These are phyloP conservation scores for Metschnikowia drakensbergensis DNA, from an alignment of 805 yeast genomes.

Conservation along the genomic window DNA sequence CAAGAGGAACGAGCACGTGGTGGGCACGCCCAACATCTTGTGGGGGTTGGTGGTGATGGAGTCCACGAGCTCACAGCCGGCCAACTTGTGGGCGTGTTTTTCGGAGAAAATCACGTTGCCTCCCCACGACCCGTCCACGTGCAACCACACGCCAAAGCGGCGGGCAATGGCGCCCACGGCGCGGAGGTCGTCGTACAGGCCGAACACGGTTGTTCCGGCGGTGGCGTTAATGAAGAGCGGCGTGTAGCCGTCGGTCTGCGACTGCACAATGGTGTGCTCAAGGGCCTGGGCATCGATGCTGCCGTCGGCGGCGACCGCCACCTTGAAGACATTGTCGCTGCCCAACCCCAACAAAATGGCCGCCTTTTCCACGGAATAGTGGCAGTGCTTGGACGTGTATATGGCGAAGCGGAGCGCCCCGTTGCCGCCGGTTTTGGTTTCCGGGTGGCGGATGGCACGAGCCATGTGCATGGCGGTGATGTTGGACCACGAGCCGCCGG, in stretches of 20 bases:
- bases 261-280: conserved; percentile 39
- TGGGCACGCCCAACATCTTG: conserved; percentile 85
- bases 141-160: conserved; percentile 64
- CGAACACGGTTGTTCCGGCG: conserved; percentile 87
- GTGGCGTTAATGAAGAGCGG: conserved; percentile 79
- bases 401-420: conserved; percentile 54
- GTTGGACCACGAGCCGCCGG: conserved; percentile 88
- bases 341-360: conserved; percentile 78
- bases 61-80: conserved; percentile 65
- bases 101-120: conserved; percentile 73
- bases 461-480: conserved; percentile 78
- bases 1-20: conserved; percentile 67
- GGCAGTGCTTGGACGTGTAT: conserved; percentile 68
- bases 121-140: conserved; percentile 90
- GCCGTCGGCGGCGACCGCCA: conserved; percentile 55
- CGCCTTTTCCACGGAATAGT: conserved; percentile 77
- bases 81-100: conserved; percentile 41
- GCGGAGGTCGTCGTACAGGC: conserved; percentile 69
- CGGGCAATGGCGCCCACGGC: conserved; percentile 53
- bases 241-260: conserved; percentile 52
- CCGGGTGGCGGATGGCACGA: conserved; percentile 60
- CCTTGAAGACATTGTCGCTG: conserved; percentile 55
- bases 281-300: conserved; percentile 50
- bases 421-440: conserved; percentile 63
- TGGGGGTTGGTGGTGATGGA: conserved; percentile 82